Evolutionary conservation across 179 eudicot species (phyloP).

Genomic region (Pouteria campechiana): DNA sequence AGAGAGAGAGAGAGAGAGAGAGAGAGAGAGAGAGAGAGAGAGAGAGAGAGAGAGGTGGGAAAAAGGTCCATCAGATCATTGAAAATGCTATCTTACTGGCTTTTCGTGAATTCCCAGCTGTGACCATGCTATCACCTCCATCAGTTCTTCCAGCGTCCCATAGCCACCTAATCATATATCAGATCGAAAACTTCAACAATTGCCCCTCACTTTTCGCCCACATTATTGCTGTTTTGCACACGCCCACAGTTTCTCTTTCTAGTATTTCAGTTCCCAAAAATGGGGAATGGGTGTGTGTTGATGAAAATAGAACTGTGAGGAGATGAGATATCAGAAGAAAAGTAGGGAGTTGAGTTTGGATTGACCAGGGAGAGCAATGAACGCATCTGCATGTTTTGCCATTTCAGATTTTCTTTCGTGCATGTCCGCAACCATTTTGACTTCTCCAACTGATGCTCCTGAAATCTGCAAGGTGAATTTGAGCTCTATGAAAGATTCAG

Average conservation of each 20-base stretch:
- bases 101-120: slow-evolving; percentile 71
- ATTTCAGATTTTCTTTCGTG: slow-evolving; percentile 78
- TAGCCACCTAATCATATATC: slow-evolving; percentile 42
- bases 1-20: not conserved
- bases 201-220: too few species aligned
- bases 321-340: too few species aligned
- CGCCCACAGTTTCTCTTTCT: too few species aligned
- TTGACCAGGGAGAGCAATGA: slow-evolving; percentile 74
- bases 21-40: not conserved
- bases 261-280: too few species aligned
- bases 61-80: not conserved
- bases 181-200: not conserved
- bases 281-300: too few species aligned
- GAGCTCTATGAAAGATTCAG: too few species aligned
- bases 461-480: slow-evolving; percentile 28
- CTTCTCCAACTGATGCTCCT: slow-evolving; percentile 54
- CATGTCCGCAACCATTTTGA: slow-evolving; percentile 58
- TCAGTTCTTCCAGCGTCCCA: slow-evolving; percentile 71
- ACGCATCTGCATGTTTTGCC: slow-evolving; percentile 77
- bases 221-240: too few species aligned
- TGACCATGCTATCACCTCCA: slow-evolving; percentile 65
- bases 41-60: not conserved
- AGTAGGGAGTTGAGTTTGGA: too few species aligned
- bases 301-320: not conserved
- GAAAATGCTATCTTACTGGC: slow-evolving; percentile 25